Base-by-base conservation (phyloP, 2,329 filamentous ascomycete genomes). In the Hypomyces rosellus region DNA sequence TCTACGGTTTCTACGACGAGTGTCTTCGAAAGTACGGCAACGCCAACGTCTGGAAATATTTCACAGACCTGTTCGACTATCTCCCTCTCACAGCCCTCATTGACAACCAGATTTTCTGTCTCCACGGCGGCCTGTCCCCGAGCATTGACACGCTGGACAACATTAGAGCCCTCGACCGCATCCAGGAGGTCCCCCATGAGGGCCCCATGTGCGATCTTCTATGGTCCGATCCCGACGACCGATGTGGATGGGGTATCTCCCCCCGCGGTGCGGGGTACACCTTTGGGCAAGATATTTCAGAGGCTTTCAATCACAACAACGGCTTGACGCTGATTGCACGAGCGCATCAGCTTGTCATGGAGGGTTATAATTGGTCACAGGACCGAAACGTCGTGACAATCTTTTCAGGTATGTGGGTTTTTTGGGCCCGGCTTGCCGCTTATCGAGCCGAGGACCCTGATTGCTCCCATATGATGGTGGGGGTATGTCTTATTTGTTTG, bases 291-390 rank as follows among this genome's bases (percentile, higher is more conserved):
- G 92, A 97, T 68, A 97, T 97, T 63, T 96, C 89, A 34, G 92
- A 99, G 74, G 92, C 92, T 1, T 99, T 99, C 76, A 97, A 97
- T 72, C 92, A 97, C 69, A 97, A 97, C 79, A 99, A 99, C 65
- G 92, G 91, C 51, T 75, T 99, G 71, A 97, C 92, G 49, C 77
- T 97, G 55, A 95, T 99, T 65, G 93, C 93, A 54, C 82, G 93
- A 71, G 93, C 93, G 50, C 93, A 99, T 78, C 93, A 99, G 75
- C 76, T 99, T 68, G 93, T 99, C 54, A 99, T 97, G 92, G 93
- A 99, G 71, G 93, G 93, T 45, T 99, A 97, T 73, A 99, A 97
- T 70, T 99, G 93, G 93, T 96, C 91, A 58, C 93, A 97, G 71
- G 93, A 97, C 68, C 78, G 92, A 59, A 97, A 99, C 61, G 93